Base-by-base conservation (phyloP, 345 rosid species). In the Theobroma cacao region DNA sequence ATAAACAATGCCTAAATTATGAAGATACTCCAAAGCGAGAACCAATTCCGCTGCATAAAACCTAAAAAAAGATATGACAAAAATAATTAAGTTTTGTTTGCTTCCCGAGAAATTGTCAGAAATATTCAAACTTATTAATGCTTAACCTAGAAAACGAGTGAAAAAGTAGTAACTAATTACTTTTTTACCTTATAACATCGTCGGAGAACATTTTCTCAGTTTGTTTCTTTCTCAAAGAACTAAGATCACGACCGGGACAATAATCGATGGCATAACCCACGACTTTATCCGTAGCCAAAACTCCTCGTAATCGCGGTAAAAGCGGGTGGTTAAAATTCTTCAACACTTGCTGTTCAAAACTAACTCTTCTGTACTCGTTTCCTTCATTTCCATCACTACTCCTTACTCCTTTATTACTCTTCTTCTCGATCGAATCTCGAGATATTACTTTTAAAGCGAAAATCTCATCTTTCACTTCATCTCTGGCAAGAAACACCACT, bases 41-140 rank as follows among this genome's bases (percentile, higher is more conserved):
- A 95, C 92, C 82, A 95, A 78, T 81, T 95, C 98, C 7, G 99
- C 99, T 2, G 95, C 99, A 60, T 91, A 95, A 83, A 95, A 95
- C 79, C 98, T 95, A 79, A 33, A 76, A 68, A 40, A 2, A 33
- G 18, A 22, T 17, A 26, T 31, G 24, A 12, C 3, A 11, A 62
- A 70, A 26, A 53, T 41, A 59, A 36, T n/a, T 14, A 41, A 26
- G 7, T 24, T 50, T 7, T 60, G 48, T n/a, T 66, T 77, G 15
- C 60, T 36, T 22, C 12, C 26, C 18, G 31, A 20, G 15, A 66
- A 17, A 72, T 2, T 0, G 17, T 14, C 12, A 22, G 26, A 18
- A 1, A 20, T 20, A 5, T 5, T 59, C 17, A 24, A 24, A 24
- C 33, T 58, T 18, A 17, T 6, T 15, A 36, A 24, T 5, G 0